Evolutionary conservation across 768 basidiomycete species (phyloP).

Genomic region (Piloderma croceum): DNA sequence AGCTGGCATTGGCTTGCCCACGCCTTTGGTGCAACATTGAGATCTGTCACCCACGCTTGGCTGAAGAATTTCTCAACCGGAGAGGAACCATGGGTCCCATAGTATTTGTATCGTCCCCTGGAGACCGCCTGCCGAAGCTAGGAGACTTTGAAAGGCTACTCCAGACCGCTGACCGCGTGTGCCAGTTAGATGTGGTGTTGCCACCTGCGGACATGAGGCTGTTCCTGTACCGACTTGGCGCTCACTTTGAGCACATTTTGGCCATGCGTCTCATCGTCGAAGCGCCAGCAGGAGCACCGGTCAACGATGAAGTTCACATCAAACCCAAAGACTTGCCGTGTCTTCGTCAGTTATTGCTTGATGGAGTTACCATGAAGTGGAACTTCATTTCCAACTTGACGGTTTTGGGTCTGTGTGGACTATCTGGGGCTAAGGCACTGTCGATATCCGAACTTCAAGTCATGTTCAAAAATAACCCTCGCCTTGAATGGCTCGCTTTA

Average conservation of each 20-base stretch:
- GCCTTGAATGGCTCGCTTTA: conserved; percentile 28
- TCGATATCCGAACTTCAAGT: conserved; percentile 27
- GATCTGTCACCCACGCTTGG: conserved; percentile 28
- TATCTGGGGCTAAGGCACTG: conserved; percentile 26
- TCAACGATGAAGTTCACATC: too few species aligned
- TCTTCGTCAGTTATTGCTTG: conserved; percentile 29
- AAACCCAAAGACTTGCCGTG: conserved; percentile 23
- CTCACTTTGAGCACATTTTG: conserved; percentile 22
- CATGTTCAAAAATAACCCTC: conserved; percentile 30
- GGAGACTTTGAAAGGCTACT: conserved; percentile 25
- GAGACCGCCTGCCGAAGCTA: conserved; percentile 20
- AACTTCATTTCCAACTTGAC: conserved; percentile 27
- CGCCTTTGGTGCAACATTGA: conserved; percentile 38
- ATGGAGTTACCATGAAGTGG: conserved; percentile 32
- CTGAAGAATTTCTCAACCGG: conserved; percentile 31
- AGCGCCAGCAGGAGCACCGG: conserved; percentile 26
- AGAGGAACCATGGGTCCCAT: conserved; percentile 32
- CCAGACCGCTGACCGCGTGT: conserved; percentile 25
- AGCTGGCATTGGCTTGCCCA: conserved; percentile 28
- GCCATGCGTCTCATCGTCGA: conserved; percentile 30
- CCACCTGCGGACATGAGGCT: conserved; percentile 29
- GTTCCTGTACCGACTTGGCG: conserved; percentile 26
- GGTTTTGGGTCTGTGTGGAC: conserved; percentile 30
- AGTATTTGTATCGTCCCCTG: conserved; percentile 27
- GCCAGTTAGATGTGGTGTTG: conserved; percentile 33